phyloP scores from a whole-genome alignment of 1,284 basidiomycete genomes.

The Microbotryomycetes sp. region DNA sequence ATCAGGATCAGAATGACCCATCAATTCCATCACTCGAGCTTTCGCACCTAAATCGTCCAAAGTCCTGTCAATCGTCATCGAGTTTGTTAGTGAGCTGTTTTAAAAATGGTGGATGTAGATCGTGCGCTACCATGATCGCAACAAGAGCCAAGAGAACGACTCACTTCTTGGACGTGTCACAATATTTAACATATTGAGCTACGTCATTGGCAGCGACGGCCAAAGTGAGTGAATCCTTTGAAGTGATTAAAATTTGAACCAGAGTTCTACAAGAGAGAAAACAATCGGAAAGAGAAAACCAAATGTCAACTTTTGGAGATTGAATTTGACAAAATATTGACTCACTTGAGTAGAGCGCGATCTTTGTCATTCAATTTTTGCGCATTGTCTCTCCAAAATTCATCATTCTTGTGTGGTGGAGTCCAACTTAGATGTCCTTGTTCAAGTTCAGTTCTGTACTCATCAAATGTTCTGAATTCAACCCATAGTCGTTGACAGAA shows the following conservation, averaged over 20 bases:
- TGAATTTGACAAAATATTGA: no score
- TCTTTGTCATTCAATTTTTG: slow-evolving; percentile 72
- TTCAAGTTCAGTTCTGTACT: slow-evolving; percentile 83
- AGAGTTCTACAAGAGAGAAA: slow-evolving; percentile 45
- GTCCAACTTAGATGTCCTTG: slow-evolving; percentile 88
- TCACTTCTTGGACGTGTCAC: slow-evolving; percentile 82
- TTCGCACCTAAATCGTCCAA: slow-evolving; percentile 81
- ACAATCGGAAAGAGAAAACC: no score
- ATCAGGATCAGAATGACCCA: slow-evolving; percentile 79
- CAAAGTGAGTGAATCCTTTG: slow-evolving; percentile 59
- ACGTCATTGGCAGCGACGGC: slow-evolving; percentile 86
- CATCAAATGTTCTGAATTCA: slow-evolving; percentile 74
- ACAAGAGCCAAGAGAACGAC: slow-evolving; percentile 33
- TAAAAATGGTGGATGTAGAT: no score
- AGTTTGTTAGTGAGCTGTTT: no score
- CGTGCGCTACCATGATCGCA: no score
- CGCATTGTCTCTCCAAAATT: slow-evolving; percentile 97
- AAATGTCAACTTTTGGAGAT: no score
- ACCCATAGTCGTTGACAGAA: no score
- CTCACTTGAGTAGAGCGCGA: slow-evolving; percentile 70
- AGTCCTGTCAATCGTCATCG: slow-evolving; percentile 49
- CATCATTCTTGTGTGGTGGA: slow-evolving; percentile 89
- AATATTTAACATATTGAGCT: slow-evolving; percentile 88
- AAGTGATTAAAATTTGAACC: slow-evolving; percentile 63
- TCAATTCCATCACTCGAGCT: slow-evolving; percentile 85